phyloP scores from a whole-genome alignment of 352 stramenopile genomes.

The Thraustochytrium sp. region DNA sequence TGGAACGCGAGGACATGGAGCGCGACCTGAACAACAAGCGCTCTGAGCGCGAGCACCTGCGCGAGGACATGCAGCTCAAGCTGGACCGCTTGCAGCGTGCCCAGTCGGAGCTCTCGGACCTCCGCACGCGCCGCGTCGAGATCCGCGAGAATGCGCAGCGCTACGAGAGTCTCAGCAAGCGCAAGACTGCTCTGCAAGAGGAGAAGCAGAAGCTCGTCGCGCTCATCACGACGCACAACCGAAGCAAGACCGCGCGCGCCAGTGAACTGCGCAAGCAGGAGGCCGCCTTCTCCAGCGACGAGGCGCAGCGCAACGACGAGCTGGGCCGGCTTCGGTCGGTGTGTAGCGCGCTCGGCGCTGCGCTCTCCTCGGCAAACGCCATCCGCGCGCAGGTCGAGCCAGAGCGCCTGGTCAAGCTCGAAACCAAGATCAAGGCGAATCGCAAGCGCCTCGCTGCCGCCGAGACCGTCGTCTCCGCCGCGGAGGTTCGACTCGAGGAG shows the following conservation, averaged over 20 bases:
- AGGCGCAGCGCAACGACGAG: constrained; percentile 21
- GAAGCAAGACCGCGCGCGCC: not conserved
- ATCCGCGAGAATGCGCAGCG: not conserved
- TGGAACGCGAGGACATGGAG: not conserved
- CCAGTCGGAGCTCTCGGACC: not conserved
- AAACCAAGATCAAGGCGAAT: not conserved
- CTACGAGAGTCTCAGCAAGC: not conserved
- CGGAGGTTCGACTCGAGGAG: not conserved
- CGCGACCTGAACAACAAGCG: not conserved
- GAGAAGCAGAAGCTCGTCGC: not conserved
- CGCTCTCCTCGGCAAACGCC: not conserved
- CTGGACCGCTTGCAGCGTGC: not conserved
- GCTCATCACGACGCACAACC: not conserved
- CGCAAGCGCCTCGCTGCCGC: not conserved
- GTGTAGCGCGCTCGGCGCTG: not conserved
- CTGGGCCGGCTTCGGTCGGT: not conserved
- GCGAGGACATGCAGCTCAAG: not conserved
- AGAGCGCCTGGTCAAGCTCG: not conserved
- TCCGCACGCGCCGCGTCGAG: not conserved
- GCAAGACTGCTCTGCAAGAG: not conserved
- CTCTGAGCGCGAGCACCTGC: not conserved
- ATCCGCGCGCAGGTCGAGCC: not conserved
- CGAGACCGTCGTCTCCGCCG: not conserved
- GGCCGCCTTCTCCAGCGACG: not conserved
- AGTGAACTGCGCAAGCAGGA: not conserved